Evolutionary conservation across 805 yeast species (phyloP).

Genomic region (Metschnikowia henanensis): DNA sequence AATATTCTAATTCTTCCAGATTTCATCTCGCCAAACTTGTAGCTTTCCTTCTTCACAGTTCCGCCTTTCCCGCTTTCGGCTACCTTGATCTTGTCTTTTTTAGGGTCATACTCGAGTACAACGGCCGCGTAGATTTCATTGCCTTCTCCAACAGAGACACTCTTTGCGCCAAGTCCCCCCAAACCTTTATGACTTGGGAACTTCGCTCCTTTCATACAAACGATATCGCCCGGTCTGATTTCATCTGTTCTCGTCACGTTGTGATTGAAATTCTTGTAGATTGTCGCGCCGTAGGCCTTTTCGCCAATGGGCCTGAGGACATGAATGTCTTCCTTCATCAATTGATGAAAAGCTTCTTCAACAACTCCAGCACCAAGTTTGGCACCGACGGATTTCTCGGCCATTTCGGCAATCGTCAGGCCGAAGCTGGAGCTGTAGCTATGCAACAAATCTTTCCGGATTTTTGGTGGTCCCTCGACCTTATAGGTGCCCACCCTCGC

Average conservation of each 20-base stretch:
- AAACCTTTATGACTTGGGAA: slow-evolving; percentile 68
- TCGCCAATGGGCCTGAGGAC: slow-evolving; percentile 59
- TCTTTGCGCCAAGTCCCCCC: slow-evolving; percentile 24
- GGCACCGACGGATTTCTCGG: slow-evolving; percentile 34
- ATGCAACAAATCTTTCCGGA: slow-evolving; percentile 49
- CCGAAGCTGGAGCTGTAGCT: slow-evolving; percentile 54
- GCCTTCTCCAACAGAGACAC: slow-evolving; percentile 57
- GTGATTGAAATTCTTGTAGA: slow-evolving; percentile 52
- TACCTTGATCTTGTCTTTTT: slow-evolving; percentile 70
- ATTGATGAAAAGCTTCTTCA: slow-evolving; percentile 19
- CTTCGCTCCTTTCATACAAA: slow-evolving; percentile 72
- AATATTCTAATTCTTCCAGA: slow-evolving; percentile 79
- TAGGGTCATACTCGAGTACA: slow-evolving; percentile 70
- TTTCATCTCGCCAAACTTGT: slow-evolving; percentile 69
- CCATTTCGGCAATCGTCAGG: slow-evolving; percentile 38
- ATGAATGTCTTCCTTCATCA: slow-evolving; percentile 13
- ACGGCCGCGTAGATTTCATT: slow-evolving; percentile 48
- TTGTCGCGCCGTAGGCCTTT: slow-evolving; percentile 71
- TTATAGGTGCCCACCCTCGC: slow-evolving; percentile 34
- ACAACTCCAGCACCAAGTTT: slow-evolving; percentile 31
- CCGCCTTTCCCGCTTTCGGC: slow-evolving; percentile 55
- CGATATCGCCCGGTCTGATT: slow-evolving; percentile 80
- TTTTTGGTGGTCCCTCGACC: slow-evolving; percentile 42
- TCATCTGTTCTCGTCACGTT: slow-evolving; percentile 55
- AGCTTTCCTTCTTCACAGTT: slow-evolving; percentile 57